Percentiles rank a stretch among this genome's conserved stretches.
Evolutionary conservation across 2,329 filamentous ascomycete species (phyloP).

Genomic region (Magnaporthiopsis rhizophila): DNA sequence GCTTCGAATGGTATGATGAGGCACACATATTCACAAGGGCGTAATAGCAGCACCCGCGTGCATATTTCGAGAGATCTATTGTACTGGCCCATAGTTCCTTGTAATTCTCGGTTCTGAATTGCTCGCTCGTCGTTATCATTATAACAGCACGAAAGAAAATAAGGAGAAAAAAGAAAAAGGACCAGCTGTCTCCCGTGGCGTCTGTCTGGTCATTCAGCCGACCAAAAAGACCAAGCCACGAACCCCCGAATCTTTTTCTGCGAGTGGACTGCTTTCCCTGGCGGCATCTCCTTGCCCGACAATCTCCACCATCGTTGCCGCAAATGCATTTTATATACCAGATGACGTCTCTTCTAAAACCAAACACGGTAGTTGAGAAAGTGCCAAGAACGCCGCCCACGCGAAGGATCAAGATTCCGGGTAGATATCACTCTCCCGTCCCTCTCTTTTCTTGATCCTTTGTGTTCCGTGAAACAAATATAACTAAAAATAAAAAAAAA

Average conservation of each 20-base stretch:
- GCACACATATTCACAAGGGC: too few species aligned
- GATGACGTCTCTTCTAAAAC: neutral
- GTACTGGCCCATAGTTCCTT: neutral
- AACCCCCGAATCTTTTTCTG: neutral
- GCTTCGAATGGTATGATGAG: constrained; percentile 44
- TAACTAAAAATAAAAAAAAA: too few species aligned
- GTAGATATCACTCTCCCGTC: neutral
- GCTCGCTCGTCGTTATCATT: neutral
- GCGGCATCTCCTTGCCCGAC: neutral
- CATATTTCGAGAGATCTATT: neutral
- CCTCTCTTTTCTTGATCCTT: neutral
- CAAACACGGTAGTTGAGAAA: neutral
- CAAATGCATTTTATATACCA: neutral
- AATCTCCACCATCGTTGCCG: neutral
- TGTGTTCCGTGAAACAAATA: neutral
- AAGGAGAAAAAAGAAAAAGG: neutral
- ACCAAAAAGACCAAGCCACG: neutral
- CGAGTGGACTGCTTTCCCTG: neutral
- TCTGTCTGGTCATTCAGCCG: neutral
- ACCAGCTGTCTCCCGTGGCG: neutral
- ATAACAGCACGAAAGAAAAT: neutral
- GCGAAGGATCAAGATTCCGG: neutral
- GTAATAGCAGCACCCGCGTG: too few species aligned
- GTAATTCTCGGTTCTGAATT: neutral
- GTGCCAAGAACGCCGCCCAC: neutral